Percentiles rank a stretch among this genome's conserved stretches.
Evolutionary conservation across 106 monocot genomes (phyloP).

Genomic region (Allium cepa): DNA sequence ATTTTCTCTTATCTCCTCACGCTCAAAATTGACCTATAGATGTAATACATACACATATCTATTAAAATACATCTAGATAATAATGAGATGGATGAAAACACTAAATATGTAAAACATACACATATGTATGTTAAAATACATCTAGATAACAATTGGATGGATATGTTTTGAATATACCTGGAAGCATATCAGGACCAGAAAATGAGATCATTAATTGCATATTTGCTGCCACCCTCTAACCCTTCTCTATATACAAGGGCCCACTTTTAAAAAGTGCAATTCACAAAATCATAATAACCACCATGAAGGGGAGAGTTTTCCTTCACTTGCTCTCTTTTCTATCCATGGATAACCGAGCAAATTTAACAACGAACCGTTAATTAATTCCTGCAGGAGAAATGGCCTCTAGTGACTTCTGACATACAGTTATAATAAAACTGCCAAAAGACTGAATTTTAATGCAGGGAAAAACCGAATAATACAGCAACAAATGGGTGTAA

Average conservation of each 20-base stretch:
- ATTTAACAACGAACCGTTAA: slow-evolving; percentile 83
- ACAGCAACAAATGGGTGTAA: neutral
- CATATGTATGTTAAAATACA: too few species aligned
- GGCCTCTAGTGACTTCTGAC: neutral
- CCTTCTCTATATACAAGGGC: slow-evolving; percentile 55
- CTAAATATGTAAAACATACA: too few species aligned
- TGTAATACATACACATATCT: too few species aligned
- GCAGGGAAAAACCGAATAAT: neutral
- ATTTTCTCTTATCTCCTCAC: too few species aligned
- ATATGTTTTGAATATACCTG: neutral
- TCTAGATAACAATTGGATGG: too few species aligned
- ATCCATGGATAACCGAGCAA: slow-evolving; percentile 96
- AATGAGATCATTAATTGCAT: slow-evolving; percentile 43
- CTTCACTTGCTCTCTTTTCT: slow-evolving; percentile 62
- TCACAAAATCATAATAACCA: slow-evolving; percentile 85
- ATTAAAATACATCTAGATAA: too few species aligned
- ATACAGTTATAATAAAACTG: too few species aligned
- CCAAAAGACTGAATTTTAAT: neutral
- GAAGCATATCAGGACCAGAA: slow-evolving; percentile 40
- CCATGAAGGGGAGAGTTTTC: slow-evolving; percentile 70
- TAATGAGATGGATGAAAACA: too few species aligned
- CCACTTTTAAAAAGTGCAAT: slow-evolving; percentile 95
- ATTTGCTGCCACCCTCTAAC: slow-evolving; percentile 64
- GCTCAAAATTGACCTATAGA: too few species aligned
- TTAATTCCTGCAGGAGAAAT: slow-evolving; percentile 55